phyloP scores from a whole-genome alignment of 164 flowering plant genomes.

The Berberis thunbergii region DNA sequence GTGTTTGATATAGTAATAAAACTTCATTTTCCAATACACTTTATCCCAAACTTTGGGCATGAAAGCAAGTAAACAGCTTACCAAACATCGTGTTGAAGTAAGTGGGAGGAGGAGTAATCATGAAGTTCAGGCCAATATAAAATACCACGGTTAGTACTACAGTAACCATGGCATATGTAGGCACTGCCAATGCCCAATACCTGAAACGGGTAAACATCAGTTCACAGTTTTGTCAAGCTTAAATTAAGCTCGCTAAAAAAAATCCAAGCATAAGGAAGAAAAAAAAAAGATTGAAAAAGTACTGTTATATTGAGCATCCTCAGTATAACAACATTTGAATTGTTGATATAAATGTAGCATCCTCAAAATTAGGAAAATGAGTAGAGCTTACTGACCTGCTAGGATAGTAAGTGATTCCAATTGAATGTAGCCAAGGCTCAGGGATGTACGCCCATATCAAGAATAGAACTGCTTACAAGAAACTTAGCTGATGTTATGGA shows the following conservation, averaged over 20 bases:
- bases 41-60: background rate
- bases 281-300: too few species aligned
- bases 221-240: background rate
- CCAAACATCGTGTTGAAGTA: slow-evolving; percentile 64
- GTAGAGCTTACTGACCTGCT: slow-evolving; percentile 45
- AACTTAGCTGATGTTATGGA: too few species aligned
- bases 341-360: too few species aligned
- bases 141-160: slow-evolving; percentile 49
- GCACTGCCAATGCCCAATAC: slow-evolving; percentile 90
- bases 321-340: too few species aligned
- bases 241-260: too few species aligned
- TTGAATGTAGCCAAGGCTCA: slow-evolving; percentile 57
- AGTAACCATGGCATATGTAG: slow-evolving; percentile 58
- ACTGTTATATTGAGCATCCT: too few species aligned
- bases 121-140: slow-evolving; percentile 75
- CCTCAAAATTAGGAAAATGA: too few species aligned
- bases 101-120: slow-evolving; percentile 69
- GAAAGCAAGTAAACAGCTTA: slow-evolving; percentile 18
- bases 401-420: slow-evolving; percentile 80
- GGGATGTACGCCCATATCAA: slow-evolving; percentile 88
- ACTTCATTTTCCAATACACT: background rate
- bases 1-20: background rate
- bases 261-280: too few species aligned
- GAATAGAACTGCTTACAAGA: slow-evolving; percentile 40
- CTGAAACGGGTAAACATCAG: slow-evolving; percentile 30